Evolutionary conservation across 108 stramenopile genomes (phyloP), one percentile per base, ranked within the genome.

Genomic region (Pseudonitzschia multiseries): DNA sequence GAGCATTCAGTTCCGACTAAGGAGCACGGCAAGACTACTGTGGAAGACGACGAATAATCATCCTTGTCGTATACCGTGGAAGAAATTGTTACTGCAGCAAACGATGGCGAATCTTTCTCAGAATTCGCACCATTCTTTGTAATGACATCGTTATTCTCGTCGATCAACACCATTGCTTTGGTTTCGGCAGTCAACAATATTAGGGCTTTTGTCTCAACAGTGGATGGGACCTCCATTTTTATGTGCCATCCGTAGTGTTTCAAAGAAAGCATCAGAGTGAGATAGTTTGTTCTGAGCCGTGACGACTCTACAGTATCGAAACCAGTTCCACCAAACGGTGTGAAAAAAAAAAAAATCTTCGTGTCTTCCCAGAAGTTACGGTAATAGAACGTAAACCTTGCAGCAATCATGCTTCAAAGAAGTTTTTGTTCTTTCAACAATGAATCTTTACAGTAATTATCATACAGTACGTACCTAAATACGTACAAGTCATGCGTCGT

Each of bases 31-130:
- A 62, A 3, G 10, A 62, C 2, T 33, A 28, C 14, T 40, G 61
- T 33, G 3, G 61, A 62, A 36, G 61, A 26, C 33, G 61, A 62
- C 14, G 27, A 62, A 56, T 20, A 29, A 2, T 62, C 61, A 59
- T 59, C 57, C 14, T 59, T n/a, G 13, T 59, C 57, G 15, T 22
- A 14, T 27, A 9, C 26, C 15, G 26, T 15, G 28, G 32, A 36
- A 62, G 61, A 62, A 20, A 29, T 14, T n/a, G n/a, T n/a, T n/a
- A n/a, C n/a, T 17, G n/a, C 31, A 40, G 61, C 3, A 6, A 32
- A 59, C 27, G 26, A 27, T 28, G 21, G n/a, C 27, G 61, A 29
- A 14, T 33, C 46, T 14, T 5, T 48, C 13, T 48, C 46, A 10
- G 14, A 18, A 18, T 48, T 48, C 4, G 1, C 46, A 48, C 46